These are phyloP conservation scores for Lichina pygmaea DNA, from an alignment of 495 filamentous ascomycete genomes.

Conservation along the genomic window DNA sequence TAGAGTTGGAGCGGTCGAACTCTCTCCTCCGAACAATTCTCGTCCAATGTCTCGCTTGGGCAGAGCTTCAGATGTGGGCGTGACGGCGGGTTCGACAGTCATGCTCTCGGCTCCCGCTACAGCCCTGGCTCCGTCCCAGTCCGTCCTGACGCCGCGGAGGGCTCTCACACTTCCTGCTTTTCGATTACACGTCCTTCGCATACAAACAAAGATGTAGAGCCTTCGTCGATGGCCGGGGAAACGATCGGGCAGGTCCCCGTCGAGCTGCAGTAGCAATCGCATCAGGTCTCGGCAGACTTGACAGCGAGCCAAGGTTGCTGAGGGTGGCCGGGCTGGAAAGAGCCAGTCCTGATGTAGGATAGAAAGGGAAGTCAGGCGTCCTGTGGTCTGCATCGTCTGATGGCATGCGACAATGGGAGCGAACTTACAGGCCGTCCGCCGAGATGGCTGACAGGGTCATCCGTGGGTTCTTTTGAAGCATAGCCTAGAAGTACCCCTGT, in stretches of 20 bases:
- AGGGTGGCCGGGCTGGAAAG: slow-evolving; percentile 36
- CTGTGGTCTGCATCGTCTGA: no score
- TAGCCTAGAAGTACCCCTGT: slow-evolving; percentile 84
- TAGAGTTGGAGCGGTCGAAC: no score
- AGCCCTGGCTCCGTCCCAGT: slow-evolving; percentile 14
- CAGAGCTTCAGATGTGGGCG: slow-evolving; percentile 20
- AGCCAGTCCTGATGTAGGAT: slow-evolving; percentile 45
- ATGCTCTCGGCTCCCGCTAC: slow-evolving; percentile 9
- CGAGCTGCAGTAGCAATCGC: slow-evolving; percentile 66
- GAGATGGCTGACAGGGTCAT: slow-evolving; percentile 69
- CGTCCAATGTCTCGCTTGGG: slow-evolving; percentile 17
- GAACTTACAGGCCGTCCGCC: slow-evolving; percentile 59
- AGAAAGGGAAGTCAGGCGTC: no score
- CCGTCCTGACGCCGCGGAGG: slow-evolving; percentile 32
- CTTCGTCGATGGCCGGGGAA: slow-evolving; percentile 70
- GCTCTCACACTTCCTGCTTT: slow-evolving; percentile 58
- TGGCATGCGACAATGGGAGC: background rate
- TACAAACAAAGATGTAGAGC: slow-evolving; percentile 63
- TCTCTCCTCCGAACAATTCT: slow-evolving; percentile 11
- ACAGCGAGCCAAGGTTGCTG: slow-evolving; percentile 58
- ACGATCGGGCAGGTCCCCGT: slow-evolving; percentile 66
- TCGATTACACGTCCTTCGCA: slow-evolving; percentile 49
- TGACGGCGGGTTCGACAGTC: background rate
- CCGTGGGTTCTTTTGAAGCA: slow-evolving; percentile 52
- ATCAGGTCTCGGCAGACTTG: slow-evolving; percentile 68